phyloP scores from a whole-genome alignment of 176 grass and related monocot species.

The Triticum monococcum region DNA sequence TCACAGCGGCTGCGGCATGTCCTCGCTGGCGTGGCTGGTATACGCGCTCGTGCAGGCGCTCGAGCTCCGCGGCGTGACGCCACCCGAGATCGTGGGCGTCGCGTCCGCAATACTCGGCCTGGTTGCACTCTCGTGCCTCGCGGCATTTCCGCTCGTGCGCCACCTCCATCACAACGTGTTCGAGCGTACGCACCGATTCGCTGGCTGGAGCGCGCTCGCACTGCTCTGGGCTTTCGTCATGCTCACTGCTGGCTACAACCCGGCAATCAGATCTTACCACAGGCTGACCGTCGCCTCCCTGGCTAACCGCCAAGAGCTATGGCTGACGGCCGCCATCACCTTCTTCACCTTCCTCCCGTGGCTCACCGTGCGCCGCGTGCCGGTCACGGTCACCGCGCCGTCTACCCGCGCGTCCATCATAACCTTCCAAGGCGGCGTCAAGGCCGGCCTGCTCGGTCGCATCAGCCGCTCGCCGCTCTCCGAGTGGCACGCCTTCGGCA shows the following conservation, averaged over 20 bases:
- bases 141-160: constrained; percentile 73
- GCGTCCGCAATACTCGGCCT: constrained; percentile 52
- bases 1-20: constrained; percentile 73
- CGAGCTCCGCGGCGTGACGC: constrained; percentile 2
- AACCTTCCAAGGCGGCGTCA: constrained; percentile 54
- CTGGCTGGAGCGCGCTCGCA: constrained; percentile 61
- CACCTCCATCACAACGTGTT: constrained; percentile 88
- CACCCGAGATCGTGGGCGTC: constrained; percentile 38
- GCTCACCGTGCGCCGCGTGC: constrained; percentile 52
- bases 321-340: constrained; percentile 57
- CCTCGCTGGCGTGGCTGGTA: constrained; percentile 56
- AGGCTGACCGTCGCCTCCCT: constrained; percentile 26
- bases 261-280: constrained; percentile 37
- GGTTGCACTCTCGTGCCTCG: constrained; percentile 47
- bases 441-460: constrained; percentile 56
- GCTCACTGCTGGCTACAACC: constrained; percentile 48
- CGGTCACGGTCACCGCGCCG: constrained; percentile 47
- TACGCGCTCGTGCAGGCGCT: constrained; percentile 49
- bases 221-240: constrained; percentile 68
- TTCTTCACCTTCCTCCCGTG: constrained; percentile 70
- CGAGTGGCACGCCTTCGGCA: constrained; percentile 82
- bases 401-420: constrained; percentile 66
- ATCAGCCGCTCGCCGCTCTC: constrained; percentile 80
- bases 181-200: constrained; percentile 73
- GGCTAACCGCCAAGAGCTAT: constrained; percentile 42